Conservation (phyloP, 73 alveolate genomes). For the Tetrahymena borealis region DNA sequence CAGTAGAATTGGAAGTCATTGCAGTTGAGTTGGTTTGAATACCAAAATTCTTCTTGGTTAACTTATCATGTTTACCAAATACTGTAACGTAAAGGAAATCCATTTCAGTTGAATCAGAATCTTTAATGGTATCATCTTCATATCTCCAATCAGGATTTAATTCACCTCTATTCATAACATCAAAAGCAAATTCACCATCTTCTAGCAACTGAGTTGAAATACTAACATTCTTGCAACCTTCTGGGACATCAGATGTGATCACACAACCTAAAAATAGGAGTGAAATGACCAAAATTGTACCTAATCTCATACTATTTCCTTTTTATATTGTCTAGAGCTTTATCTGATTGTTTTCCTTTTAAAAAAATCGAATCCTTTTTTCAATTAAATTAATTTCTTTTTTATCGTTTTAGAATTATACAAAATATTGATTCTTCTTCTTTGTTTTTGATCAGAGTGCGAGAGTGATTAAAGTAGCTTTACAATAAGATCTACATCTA, state of each 20-base stretch:
- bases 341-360: neutral
- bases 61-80: neutral
- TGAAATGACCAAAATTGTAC: neutral
- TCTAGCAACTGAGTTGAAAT: neutral
- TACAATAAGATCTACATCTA: neutral
- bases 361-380: neutral
- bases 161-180: neutral
- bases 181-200: neutral
- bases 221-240: neutral
- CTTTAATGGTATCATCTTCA: neutral
- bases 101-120: neutral
- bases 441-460: neutral
- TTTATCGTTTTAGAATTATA: neutral
- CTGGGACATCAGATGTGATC: neutral
- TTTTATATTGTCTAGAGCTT: neutral
- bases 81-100: neutral
- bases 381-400: neutral
- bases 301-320: neutral
- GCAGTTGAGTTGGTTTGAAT: neutral
- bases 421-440: neutral
- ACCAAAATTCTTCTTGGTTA: neutral
- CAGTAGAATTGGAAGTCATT: neutral
- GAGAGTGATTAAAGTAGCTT: neutral
- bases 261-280: neutral
- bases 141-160: neutral